Percentiles rank a stretch among this genome's conserved stretches.
Evolutionary conservation across 2,329 filamentous ascomycete species (phyloP).

Genomic region (Didymella segeticola): DNA sequence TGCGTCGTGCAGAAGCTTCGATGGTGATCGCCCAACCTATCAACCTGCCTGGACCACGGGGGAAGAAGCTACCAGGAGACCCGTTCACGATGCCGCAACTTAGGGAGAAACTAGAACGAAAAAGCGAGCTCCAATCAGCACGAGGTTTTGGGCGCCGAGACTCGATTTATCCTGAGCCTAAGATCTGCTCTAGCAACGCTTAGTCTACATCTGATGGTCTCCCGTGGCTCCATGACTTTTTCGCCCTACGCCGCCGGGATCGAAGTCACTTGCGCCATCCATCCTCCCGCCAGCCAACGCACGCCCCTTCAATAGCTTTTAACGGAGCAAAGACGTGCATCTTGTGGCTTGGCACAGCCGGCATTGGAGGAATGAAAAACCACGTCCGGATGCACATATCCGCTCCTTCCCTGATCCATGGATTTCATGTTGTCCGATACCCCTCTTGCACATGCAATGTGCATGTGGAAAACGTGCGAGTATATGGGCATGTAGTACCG

Average conservation of each 20-base stretch:
- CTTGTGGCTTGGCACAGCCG: background rate
- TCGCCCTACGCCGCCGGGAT: constrained; percentile 13
- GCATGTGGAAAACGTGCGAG: constrained; percentile 7
- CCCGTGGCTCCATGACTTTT: constrained; percentile 9
- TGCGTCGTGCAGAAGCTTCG: constrained; percentile 9
- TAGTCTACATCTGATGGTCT: constrained; percentile 6
- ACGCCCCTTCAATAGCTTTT: constrained; percentile 8
- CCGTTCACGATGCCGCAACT: constrained; percentile 4
- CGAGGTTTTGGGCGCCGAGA: background rate
- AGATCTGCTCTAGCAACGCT: constrained; percentile 8
- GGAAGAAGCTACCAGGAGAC: background rate
- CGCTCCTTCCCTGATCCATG: constrained; percentile 10
- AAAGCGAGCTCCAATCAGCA: constrained; percentile 7
- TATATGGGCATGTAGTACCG: constrained; percentile 1
- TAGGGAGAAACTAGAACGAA: constrained; percentile 5
- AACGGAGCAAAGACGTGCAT: background rate
- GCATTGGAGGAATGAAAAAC: background rate
- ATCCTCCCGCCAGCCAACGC: constrained; percentile 17
- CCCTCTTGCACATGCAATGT: constrained; percentile 11
- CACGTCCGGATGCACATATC: background rate
- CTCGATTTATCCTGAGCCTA: constrained; percentile 19
- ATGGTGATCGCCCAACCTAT: constrained; percentile 8
- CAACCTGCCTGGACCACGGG: background rate
- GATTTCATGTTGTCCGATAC: background rate
- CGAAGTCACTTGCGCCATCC: constrained; percentile 16